Percentiles rank a stretch among this genome's conserved stretches.
Conservation (phyloP, 1,139 yeast genomes). For the Diutina scorzettiae region DNA sequence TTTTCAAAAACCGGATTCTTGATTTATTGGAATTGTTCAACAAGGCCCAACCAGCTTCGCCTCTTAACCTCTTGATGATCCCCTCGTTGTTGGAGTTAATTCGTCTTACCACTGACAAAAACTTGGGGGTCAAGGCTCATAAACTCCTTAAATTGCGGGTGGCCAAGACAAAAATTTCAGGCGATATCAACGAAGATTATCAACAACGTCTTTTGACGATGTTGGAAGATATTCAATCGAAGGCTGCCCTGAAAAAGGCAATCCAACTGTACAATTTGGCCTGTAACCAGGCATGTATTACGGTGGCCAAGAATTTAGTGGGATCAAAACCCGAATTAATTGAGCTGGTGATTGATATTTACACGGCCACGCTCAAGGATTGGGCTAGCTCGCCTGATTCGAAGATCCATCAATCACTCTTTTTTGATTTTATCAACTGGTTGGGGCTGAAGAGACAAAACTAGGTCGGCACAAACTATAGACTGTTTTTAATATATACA, state of each 20-base stretch:
- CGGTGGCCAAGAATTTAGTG: conserved; percentile 45
- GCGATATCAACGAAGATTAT: conserved; percentile 11
- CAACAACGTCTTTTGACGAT: conserved; percentile 14
- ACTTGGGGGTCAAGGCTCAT: conserved; percentile 64
- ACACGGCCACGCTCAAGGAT: conserved; percentile 38
- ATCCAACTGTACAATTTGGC: conserved; percentile 41
- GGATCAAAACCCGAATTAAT: conserved; percentile 19
- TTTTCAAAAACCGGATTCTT: conserved; percentile 67
- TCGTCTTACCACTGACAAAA: conserved; percentile 54
- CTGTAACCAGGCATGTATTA: conserved; percentile 51
- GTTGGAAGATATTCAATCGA: conserved; percentile 25
- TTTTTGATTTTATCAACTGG: conserved; percentile 79
- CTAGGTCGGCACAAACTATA: too few relatives aligned
- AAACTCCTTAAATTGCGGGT: conserved; percentile 53
- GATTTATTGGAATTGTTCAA: conserved; percentile 62
- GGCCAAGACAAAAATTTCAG: conserved; percentile 36
- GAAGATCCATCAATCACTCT: conserved; percentile 48
- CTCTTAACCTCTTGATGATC: conserved; percentile 32
- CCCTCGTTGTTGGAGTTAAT: conserved; percentile 52
- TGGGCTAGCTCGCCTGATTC: conserved; percentile 42
- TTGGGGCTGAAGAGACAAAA: conserved; percentile 21
- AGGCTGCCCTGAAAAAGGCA: conserved; percentile 30
- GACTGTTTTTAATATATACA: too few relatives aligned
- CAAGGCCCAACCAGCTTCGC: conserved; percentile 33
- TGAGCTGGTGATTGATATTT: conserved; percentile 39